Conservation (phyloP, 176 grass and related monocot species). For the Phoenix roebelenii region DNA sequence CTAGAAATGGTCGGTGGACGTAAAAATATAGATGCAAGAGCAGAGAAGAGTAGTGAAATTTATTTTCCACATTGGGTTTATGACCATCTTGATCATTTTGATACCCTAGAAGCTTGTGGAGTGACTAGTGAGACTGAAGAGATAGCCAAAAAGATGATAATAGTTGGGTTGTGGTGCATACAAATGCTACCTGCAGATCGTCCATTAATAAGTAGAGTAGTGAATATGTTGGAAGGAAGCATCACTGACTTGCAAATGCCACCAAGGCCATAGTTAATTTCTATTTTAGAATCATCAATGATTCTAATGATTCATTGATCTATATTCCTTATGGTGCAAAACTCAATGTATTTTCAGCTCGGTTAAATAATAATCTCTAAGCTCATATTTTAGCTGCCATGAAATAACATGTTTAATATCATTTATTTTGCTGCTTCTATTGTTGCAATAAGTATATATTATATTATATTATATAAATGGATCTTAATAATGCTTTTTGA, state of each 20-base stretch:
- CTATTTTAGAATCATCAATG: too few species aligned
- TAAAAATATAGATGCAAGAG: constrained; percentile 14
- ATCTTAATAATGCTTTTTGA: too few species aligned
- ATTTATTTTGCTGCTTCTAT: too few species aligned
- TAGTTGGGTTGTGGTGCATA: constrained; percentile 55
- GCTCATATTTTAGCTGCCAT: too few species aligned
- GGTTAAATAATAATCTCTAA: too few species aligned
- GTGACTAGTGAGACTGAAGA: constrained; percentile 31
- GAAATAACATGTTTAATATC: too few species aligned
- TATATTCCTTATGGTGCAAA: too few species aligned
- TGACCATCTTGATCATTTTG: constrained; percentile 35
- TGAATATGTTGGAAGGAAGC: constrained; percentile 43
- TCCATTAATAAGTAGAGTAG: constrained; percentile 32
- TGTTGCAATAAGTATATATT: too few species aligned
- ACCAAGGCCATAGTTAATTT: not conserved
- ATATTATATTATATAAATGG: too few species aligned
- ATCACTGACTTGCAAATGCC: constrained; percentile 18
- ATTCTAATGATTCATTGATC: too few species aligned
- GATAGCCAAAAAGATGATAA: constrained; percentile 27
- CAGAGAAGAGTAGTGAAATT: constrained; percentile 11
- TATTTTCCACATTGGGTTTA: constrained; percentile 56
- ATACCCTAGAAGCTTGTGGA: constrained; percentile 3
- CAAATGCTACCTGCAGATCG: constrained; percentile 25
- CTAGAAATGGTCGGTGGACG: constrained; percentile 34
- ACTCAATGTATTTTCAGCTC: too few species aligned